These are phyloP conservation scores for Blepharisma stoltei DNA, from an alignment of 73 alveolate genomes.

Conservation along the genomic window DNA sequence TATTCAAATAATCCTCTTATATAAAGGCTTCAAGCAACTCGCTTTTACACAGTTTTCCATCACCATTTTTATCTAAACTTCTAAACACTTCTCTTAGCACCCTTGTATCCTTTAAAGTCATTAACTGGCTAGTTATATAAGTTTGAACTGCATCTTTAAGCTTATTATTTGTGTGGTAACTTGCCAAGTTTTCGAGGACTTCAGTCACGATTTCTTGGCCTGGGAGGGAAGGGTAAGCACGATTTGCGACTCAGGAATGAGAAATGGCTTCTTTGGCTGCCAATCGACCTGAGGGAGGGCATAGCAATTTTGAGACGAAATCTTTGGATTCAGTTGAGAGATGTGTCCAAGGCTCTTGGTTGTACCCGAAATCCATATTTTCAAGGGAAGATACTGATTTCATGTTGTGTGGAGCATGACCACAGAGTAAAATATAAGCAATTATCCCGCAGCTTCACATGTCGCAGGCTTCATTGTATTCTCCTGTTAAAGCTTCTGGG, in stretches of 20 bases:
- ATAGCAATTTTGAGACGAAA: not conserved
- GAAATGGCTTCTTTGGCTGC: not conserved
- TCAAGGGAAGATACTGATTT: not conserved
- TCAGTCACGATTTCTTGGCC: not conserved
- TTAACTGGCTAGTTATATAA: not conserved
- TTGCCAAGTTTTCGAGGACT: not conserved
- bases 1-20: too few species aligned
- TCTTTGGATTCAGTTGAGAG: not conserved
- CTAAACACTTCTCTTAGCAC: not conserved
- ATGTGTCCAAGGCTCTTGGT: not conserved
- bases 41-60: conserved; percentile 1
- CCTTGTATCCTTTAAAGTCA: not conserved
- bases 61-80: not conserved
- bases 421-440: not conserved
- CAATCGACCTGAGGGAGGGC: not conserved
- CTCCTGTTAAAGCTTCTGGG: not conserved
- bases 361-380: not conserved
- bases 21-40: not conserved
- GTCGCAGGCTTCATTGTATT: not conserved
- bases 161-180: not conserved
- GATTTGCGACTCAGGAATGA: not conserved
- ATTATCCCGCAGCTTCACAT: conserved; percentile 10
- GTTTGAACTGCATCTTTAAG: not conserved
- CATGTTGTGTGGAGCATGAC: not conserved
- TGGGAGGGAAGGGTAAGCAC: not conserved